A percentile compares a stretch with the other conserved stretches of the same genome.
phyloP scores from a whole-genome alignment of 2,329 filamentous ascomycete species.

The Fusarium transvaalense region DNA sequence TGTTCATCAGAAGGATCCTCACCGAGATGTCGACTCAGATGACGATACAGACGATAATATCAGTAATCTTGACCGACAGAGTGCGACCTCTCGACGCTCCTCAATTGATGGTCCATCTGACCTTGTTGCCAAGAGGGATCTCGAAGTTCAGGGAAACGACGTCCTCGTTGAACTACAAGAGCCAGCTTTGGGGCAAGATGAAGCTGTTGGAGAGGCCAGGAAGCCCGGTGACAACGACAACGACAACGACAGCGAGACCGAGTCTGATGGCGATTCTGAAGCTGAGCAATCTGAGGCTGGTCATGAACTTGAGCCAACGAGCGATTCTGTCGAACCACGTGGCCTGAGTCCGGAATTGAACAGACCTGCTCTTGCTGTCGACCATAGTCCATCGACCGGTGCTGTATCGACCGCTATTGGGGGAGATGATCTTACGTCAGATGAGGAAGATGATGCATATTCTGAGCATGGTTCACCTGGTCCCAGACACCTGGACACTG shows the following conservation, averaged over 20 bases:
- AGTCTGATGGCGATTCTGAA: slow-evolving; percentile 1
- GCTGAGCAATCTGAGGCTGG: not conserved
- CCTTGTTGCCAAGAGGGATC: not conserved
- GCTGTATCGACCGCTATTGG: not conserved
- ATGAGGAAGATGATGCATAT: slow-evolving; percentile 3
- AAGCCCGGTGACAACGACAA: slow-evolving; percentile 4
- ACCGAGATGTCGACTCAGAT: slow-evolving; percentile 5
- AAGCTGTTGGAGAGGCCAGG: slow-evolving; percentile 1
- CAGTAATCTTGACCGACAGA: not conserved
- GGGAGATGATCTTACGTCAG: slow-evolving; percentile 8
- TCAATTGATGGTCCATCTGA: slow-evolving; percentile 1
- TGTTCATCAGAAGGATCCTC: not conserved
- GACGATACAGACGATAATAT: slow-evolving; percentile 1
- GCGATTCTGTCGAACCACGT: not conserved
- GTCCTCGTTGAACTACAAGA: not conserved
- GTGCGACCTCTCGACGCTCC: not conserved
- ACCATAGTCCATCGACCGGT: not conserved
- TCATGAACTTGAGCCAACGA: not conserved
- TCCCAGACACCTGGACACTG: not conserved
- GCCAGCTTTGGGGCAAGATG: not conserved
- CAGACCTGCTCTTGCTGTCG: not conserved
- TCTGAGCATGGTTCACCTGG: slow-evolving; percentile 17
- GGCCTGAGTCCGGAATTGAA: slow-evolving; percentile 3
- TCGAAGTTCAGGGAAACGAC: slow-evolving; percentile 5
- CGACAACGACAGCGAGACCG: slow-evolving; percentile 1